Base-by-base conservation (phyloP, 352 stramenopile genomes). In the Pythium sp. region DNA sequence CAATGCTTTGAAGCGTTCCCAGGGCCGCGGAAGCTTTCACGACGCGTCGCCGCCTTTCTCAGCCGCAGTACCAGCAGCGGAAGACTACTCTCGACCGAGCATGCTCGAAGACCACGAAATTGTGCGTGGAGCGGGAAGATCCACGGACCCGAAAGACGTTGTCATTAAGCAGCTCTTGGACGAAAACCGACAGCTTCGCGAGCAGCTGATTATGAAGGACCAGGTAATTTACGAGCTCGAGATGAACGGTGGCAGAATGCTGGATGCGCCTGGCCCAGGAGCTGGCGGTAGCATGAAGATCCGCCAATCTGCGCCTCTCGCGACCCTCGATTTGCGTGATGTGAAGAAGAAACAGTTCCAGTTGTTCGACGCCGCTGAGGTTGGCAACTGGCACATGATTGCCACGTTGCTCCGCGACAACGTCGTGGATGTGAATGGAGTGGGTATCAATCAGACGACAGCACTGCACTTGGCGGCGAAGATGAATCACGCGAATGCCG, bases 311-410 rank as follows among this genome's bases (percentile, higher is more conserved):
- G 86, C 85, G 15, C 87, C 86, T 6, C 83, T 92, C 69, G 88
- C 92, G 79, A 95, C 92, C 64, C 67, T 95, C 56, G 87, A 95
- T 62, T 57, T 95, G 64, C 76, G 87, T 64, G 86, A 95, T 54
- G 81, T 95, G 5, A 93, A 93, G 73, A 93, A 95, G 75, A 95
- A 95, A 77, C 87, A 95, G 64, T 92, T 95, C 63, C 87, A 95
- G 70, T 74, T 95, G 20, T 95, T 94, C 54, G 87, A 95, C 68
- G 87, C 87, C 0, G 87, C 86, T 0, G 87, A 95, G 79, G 80
- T 94, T 41, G 87, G 87, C 71, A 94, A 95, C 62, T 90, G 78
- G 77, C 86, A 93, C 64, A 63, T 94, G 12, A 92, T 95, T 67
- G 79, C 84, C 2, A 95, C 86, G 30, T 65, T 95, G 26, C 69